Evolutionary conservation across 192 early-diverging fungal genomes (phyloP).

Genomic region (Paraglomus brasilianum): DNA sequence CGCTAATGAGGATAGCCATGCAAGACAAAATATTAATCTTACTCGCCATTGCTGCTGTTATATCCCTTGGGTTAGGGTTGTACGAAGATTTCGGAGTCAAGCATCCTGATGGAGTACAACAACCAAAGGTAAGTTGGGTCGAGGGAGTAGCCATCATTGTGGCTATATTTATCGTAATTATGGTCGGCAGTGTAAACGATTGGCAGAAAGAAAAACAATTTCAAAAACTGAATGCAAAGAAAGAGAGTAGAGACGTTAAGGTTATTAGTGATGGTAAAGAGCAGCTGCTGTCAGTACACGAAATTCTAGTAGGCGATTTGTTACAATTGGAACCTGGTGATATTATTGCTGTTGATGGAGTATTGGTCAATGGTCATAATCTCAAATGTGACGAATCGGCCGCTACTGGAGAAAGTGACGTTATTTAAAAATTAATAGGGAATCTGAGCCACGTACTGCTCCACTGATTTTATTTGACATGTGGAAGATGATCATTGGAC

Average conservation of each 20-base stretch:
- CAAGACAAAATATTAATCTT: slow-evolving; percentile 83
- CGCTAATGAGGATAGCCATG: slow-evolving; percentile 78
- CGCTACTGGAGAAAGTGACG: slow-evolving; percentile 92
- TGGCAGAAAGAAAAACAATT: slow-evolving; percentile 87
- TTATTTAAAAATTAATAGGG: slow-evolving; percentile 79
- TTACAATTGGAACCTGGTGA: slow-evolving; percentile 87
- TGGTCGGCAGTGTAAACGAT: slow-evolving; percentile 79
- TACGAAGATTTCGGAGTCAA: slow-evolving; percentile 69
- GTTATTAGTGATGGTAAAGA: slow-evolving; percentile 65
- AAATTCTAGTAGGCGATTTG: slow-evolving; percentile 90
- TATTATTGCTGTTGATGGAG: slow-evolving; percentile 87
- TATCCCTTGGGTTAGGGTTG: slow-evolving; percentile 77
- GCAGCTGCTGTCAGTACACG: slow-evolving; percentile 68
- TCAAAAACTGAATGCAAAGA: slow-evolving; percentile 80
- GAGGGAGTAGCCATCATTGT: slow-evolving; percentile 84
- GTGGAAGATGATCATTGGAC: slow-evolving; percentile 96
- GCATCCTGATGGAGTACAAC: slow-evolving; percentile 43
- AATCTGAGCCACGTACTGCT: slow-evolving; percentile 78
- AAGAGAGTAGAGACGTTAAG: slow-evolving; percentile 77
- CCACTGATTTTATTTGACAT: slow-evolving; percentile 86
- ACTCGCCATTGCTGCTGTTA: slow-evolving; percentile 70
- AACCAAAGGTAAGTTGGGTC: slow-evolving; percentile 74
- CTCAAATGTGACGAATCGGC: slow-evolving; percentile 88
- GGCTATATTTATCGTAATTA: slow-evolving; percentile 73
- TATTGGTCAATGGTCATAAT: slow-evolving; percentile 80